These are phyloP conservation scores for Solanum chiquidenum DNA, from an alignment of 257 asterid genomes.

Conservation along the genomic window DNA sequence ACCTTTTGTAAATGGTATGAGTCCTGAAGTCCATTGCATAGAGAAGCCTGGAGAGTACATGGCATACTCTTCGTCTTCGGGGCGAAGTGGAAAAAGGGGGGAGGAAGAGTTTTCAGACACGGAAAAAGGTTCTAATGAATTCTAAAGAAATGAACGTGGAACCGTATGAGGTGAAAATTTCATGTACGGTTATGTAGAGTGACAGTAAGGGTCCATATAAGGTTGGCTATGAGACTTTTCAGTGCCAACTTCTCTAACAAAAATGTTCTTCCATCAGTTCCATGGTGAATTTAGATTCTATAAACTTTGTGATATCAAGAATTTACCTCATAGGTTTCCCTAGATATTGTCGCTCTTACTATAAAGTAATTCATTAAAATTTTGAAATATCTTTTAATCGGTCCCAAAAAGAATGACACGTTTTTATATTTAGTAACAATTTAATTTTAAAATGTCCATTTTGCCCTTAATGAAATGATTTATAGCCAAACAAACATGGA, in stretches of 20 bases:
- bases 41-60: background rate
- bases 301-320: background rate
- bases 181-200: background rate
- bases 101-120: background rate
- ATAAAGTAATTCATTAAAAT: background rate
- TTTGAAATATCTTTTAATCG: background rate
- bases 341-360: background rate
- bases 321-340: background rate
- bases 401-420: accelerated
- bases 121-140: background rate
- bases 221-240: background rate
- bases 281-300: background rate
- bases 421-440: no score
- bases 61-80: background rate
- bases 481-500: accelerated
- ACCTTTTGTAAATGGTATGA: background rate
- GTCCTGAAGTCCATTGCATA: background rate
- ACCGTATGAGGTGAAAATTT: background rate
- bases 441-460: accelerated
- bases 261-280: no score
- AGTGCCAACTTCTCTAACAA: background rate
- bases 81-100: background rate
- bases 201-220: background rate
- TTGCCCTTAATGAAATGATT: no score
- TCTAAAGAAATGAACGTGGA: background rate